Base-by-base conservation (phyloP, 345 rosid species). In the Kernera saxatilis region DNA sequence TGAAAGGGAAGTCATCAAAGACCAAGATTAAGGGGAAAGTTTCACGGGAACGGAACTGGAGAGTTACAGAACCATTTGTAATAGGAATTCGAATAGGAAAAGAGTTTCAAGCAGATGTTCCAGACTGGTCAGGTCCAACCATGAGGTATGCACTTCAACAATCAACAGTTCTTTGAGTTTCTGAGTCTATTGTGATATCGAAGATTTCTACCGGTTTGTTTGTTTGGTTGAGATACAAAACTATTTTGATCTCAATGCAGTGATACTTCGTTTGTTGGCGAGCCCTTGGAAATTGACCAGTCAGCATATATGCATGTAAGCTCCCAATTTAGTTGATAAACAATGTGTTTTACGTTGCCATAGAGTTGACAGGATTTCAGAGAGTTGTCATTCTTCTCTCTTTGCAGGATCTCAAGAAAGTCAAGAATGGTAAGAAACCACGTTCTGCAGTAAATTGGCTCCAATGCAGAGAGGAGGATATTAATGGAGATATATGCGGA, bases 31-130 rank as follows among this genome's bases (percentile, higher is more conserved):
- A 80, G 78, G 59, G 55, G 41, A 73, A 64, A 77, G 73, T 6
- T 44, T 59, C 67, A 65, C 75, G 79, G 45, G 70, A 78, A 71
- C 66, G 67, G 50, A 78, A 35, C 70, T 72, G 86, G 87, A 82
- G 78, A 65, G 92, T 82, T 64, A 41, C 70, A 29, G 82, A 71
- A 74, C 87, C 92, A 17, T 82, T 83, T 78, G 77, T 25, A 59
- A 77, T 79, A 33, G 60, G 72, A 58, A 79, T 86, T 77, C 86
- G 88, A 37, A 69, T 87, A 56, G 98, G 99, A 13, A 95, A 87
- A 81, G 86, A 89, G 77, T 88, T 85, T 73, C 98, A 95, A 87
- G 92, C 93, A 4, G 85, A 92, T 45, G 86, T 95, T 72, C 90
- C 96, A 64, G 91, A 84, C 23, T 87, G 98, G 94, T 78, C 81